Base-by-base conservation (phyloP, 352 stramenopile genomes). In the Pythium aristosporum region DNA sequence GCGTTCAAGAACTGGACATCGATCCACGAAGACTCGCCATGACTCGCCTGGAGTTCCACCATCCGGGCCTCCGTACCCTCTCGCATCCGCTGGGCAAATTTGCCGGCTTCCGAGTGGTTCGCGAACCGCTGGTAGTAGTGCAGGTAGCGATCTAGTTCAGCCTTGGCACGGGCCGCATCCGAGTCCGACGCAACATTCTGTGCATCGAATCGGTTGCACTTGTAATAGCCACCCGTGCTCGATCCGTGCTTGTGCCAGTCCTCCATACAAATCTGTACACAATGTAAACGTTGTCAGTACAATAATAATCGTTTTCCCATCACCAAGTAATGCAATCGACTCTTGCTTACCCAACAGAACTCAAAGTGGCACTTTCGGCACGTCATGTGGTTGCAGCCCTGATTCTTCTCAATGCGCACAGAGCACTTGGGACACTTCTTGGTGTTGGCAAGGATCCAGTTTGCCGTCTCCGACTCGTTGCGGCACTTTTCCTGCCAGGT, bases 321-420 rank as follows among this genome's bases (percentile, higher is more conserved):
- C 34, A 28, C 16, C 48, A 23, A 1, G 10, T 25, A 50, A 48
- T 52, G 15, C 2, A n/a, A 39, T 10, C 34, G 34, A 2, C 11
- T 16, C 13, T 37, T 16, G 65, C 71, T 34, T 63, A 82, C 74
- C 97, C 98, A 99, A 76, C 98, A 99, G 73, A 99, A 99, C 68
- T 99, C 96, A 74, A 96, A 91, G 41, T 72, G 85, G 67, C 87
- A 96, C 63, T 83, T 92, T 68, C 83, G 85, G 73, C 97, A 99
- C 23, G 89, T 98, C 94, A 99, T 99, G 87, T 99, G 97, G 77
- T 99, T 99, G 80, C 97, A 99, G 23, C 98, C 98, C 67, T 99
- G 96, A 76, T 99, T 99, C 80, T 99, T 99, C 77, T 99, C 97
- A 73, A 99, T 99, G 54, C 97, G 91, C 64, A 96, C 97, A 21